phyloP scores from a whole-genome alignment of 2,329 filamentous ascomycete genomes.

The Drechslerella dactyloides region DNA sequence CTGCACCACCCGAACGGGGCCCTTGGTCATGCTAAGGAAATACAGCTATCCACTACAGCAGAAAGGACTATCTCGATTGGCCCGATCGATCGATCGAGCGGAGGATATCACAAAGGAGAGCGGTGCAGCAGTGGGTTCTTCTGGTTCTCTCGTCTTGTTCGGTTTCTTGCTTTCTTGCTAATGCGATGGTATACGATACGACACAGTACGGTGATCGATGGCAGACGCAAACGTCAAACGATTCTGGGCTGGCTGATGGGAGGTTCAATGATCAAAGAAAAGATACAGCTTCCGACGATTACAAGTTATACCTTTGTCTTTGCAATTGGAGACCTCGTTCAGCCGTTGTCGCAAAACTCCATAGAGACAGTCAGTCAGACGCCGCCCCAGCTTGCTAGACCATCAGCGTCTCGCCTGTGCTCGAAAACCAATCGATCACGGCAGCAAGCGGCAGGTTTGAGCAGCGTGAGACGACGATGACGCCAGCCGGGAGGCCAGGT shows the following conservation, averaged over 20 bases:
- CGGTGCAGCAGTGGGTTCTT: not conserved
- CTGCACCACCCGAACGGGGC: constrained; percentile 17
- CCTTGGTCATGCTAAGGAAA: constrained; percentile 31
- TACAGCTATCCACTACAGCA: too few species aligned
- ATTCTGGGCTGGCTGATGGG: constrained; percentile 18
- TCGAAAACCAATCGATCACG: not conserved
- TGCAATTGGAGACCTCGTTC: constrained; percentile 49
- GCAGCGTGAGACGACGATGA: not conserved
- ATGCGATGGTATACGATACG: too few species aligned
- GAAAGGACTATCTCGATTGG: too few species aligned
- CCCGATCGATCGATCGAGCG: too few species aligned
- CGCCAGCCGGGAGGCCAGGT: not conserved
- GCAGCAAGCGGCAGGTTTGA: not conserved
- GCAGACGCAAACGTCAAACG: not conserved
- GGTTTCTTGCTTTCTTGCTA: too few species aligned
- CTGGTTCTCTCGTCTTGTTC: too few species aligned
- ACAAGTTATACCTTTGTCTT: constrained; percentile 36
- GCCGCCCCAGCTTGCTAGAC: constrained; percentile 30
- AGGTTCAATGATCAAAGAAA: constrained; percentile 45
- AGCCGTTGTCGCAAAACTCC: constrained; percentile 50
- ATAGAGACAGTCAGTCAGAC: constrained; percentile 29
- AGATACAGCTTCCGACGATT: constrained; percentile 21
- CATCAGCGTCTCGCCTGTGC: constrained; percentile 7
- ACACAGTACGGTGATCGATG: not conserved
- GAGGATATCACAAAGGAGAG: constrained; percentile 1